A percentile compares a stretch with the other conserved stretches of the same genome.
These are phyloP conservation scores for Neckera pumila DNA, from an alignment of 225 moss, liverwort and hornwort genomes.

Conservation along the genomic window DNA sequence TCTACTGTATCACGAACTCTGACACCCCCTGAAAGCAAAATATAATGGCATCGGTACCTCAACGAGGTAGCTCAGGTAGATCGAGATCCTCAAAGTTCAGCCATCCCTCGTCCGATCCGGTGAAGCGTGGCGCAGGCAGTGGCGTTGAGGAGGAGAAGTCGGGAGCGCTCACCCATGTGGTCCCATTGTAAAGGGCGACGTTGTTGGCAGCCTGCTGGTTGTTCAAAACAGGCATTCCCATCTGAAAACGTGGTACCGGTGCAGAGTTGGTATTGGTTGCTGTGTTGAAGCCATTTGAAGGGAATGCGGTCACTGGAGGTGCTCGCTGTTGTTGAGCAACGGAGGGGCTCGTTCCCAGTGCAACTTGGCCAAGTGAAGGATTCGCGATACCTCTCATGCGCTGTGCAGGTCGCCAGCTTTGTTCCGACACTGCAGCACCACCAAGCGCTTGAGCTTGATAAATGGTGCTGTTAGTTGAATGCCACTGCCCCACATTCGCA, in stretches of 20 bases:
- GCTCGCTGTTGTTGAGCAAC: slow-evolving; percentile 1
- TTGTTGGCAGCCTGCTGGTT: background rate
- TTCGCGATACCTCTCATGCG: slow-evolving; percentile 31
- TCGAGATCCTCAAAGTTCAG: background rate
- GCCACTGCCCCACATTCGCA: slow-evolving; percentile 7
- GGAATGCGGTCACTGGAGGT: background rate
- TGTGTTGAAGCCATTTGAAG: background rate
- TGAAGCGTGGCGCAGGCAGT: background rate
- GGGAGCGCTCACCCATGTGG: slow-evolving; percentile 23
- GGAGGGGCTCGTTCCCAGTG: background rate
- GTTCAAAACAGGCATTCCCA: background rate
- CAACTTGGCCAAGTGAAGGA: background rate
- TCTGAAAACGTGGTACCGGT: background rate
- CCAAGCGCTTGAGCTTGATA: background rate
- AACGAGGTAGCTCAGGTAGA: background rate
- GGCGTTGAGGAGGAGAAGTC: slow-evolving; percentile 10
- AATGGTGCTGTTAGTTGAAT: background rate
- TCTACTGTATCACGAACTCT: background rate
- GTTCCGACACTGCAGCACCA: background rate
- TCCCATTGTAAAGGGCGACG: slow-evolving; percentile 20
- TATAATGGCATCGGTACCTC: background rate
- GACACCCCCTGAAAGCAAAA: background rate
- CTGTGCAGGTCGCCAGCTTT: slow-evolving; percentile 32
- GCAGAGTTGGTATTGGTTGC: background rate
- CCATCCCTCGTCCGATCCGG: slow-evolving; percentile 14